phyloP scores from a whole-genome alignment of 2,329 filamentous ascomycete species.

The Alternaria metachromatica region DNA sequence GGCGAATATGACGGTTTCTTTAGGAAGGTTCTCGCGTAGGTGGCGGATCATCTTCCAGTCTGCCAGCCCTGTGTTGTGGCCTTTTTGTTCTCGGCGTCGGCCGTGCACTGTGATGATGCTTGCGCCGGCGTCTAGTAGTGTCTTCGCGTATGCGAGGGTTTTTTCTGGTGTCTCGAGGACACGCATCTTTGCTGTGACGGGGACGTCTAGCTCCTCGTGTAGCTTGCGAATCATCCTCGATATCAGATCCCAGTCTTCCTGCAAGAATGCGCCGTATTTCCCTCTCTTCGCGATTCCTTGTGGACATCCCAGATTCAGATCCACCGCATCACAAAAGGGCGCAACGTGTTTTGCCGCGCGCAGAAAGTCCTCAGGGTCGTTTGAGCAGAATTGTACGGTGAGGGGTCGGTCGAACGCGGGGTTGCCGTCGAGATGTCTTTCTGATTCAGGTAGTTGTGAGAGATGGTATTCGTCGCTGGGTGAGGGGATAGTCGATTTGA shows the following conservation, averaged over 20 bases:
- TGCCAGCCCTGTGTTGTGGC: conserved; percentile 89
- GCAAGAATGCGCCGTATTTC: conserved; percentile 91
- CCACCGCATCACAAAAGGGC: conserved; percentile 91
- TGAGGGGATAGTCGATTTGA: conserved; percentile 46
- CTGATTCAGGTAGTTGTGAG: conserved; percentile 34
- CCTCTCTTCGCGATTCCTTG: conserved; percentile 93
- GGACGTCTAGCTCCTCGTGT: conserved; percentile 77
- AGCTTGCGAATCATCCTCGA: conserved; percentile 83
- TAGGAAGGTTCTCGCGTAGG: conserved; percentile 80
- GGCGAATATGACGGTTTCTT: conserved; percentile 91
- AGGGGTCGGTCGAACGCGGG: conserved; percentile 83
- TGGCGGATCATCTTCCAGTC: conserved; percentile 89
- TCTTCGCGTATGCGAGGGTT: conserved; percentile 87
- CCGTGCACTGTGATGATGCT: conserved; percentile 95
- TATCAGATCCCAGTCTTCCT: conserved; percentile 88
- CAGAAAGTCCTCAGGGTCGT: conserved; percentile 80
- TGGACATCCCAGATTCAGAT: conserved; percentile 93
- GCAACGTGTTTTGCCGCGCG: conserved; percentile 78
- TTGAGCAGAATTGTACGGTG: conserved; percentile 96
- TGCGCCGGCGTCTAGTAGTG: conserved; percentile 84
- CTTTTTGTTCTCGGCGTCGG: conserved; percentile 87
- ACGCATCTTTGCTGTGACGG: conserved; percentile 93
- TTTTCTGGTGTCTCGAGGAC: conserved; percentile 85
- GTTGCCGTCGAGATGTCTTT: conserved; percentile 77
- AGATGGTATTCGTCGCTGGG: conserved; percentile 45